Conservation (phyloP, 2,329 filamentous ascomycete species). For the Emydomyces testavorans region DNA sequence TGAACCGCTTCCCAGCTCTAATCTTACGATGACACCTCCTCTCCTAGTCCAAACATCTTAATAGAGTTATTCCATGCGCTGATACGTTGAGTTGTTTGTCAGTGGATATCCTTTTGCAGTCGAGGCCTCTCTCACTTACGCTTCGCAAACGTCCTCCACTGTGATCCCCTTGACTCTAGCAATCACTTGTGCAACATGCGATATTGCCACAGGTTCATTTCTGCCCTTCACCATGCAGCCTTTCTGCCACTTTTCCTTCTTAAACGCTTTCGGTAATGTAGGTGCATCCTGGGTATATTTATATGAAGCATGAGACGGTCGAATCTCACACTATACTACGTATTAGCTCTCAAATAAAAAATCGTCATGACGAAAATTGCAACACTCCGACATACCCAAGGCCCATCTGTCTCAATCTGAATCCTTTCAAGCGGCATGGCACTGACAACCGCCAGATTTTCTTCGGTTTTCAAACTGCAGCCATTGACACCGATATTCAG, state of each 20-base stretch:
- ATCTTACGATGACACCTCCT: conserved; percentile 21
- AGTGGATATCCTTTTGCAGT: neutral
- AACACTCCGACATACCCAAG: conserved; percentile 63
- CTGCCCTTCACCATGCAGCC: conserved; percentile 86
- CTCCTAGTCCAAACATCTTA: conserved; percentile 63
- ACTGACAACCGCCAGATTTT: conserved; percentile 76
- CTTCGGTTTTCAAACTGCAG: conserved; percentile 86
- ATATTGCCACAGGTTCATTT: conserved; percentile 84
- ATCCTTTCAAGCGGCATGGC: conserved; percentile 66
- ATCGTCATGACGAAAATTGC: too few species aligned
- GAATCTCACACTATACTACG: conserved; percentile 62
- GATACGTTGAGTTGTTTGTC: conserved; percentile 12
- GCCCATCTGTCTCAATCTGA: conserved; percentile 94
- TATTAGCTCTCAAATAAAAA: conserved; percentile 3
- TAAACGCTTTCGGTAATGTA: conserved; percentile 66
- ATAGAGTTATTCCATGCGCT: conserved; percentile 70
- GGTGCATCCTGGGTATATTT: conserved; percentile 60
- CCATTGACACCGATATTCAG: conserved; percentile 93
- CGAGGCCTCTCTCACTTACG: conserved; percentile 36
- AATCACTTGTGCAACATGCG: conserved; percentile 76
- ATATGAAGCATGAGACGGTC: conserved; percentile 75
- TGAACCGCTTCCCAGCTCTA: neutral
- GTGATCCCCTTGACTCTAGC: conserved; percentile 71
- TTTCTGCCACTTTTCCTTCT: conserved; percentile 89
- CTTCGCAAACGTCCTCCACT: conserved; percentile 74